Conservation (phyloP, 2,329 filamentous ascomycete species). For the Mycosphaerelloides madeirae region DNA sequence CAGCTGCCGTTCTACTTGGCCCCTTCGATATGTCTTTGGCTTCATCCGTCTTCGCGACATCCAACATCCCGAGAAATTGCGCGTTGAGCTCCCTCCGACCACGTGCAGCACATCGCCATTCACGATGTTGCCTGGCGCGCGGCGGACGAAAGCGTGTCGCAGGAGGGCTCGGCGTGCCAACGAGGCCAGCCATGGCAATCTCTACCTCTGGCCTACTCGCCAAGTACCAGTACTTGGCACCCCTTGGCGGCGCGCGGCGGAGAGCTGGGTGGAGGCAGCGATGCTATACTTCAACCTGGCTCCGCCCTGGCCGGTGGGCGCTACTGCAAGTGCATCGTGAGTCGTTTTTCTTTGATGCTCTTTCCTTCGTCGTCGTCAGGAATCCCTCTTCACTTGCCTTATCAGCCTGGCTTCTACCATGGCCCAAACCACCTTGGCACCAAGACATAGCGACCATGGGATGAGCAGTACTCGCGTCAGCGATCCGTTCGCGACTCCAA, state of each 20-base stretch:
- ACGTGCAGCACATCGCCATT: too few species aligned
- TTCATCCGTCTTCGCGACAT: too few species aligned
- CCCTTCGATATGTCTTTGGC: too few species aligned
- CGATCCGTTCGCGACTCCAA: constrained; percentile 17
- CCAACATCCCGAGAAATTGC: too few species aligned
- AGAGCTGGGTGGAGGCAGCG: constrained; percentile 7
- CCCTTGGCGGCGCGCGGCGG: constrained; percentile 6
- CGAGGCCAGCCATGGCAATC: constrained; percentile 1
- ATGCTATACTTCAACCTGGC: constrained; percentile 12
- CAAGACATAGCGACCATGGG: constrained; percentile 12
- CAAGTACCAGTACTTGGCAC: constrained; percentile 10
- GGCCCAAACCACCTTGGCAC: constrained; percentile 20
- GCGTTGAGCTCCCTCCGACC: too few species aligned
- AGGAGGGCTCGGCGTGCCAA: constrained; percentile 12
- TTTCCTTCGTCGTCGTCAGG: constrained; percentile 2
- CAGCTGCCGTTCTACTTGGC: too few species aligned
- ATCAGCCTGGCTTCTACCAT: constrained; percentile 12
- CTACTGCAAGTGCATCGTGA: constrained; percentile 4
- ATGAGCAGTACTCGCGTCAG: constrained; percentile 3
- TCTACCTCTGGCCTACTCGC: too few species aligned
- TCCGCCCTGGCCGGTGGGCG: constrained; percentile 5
- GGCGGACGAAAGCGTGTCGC: constrained; percentile 4
- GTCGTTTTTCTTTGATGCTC: constrained; percentile 10
- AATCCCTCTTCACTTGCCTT: neutral
- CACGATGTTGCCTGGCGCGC: neutral